phyloP scores from a whole-genome alignment of 2,329 filamentous ascomycete species.

The Talaromyces islandicus region DNA sequence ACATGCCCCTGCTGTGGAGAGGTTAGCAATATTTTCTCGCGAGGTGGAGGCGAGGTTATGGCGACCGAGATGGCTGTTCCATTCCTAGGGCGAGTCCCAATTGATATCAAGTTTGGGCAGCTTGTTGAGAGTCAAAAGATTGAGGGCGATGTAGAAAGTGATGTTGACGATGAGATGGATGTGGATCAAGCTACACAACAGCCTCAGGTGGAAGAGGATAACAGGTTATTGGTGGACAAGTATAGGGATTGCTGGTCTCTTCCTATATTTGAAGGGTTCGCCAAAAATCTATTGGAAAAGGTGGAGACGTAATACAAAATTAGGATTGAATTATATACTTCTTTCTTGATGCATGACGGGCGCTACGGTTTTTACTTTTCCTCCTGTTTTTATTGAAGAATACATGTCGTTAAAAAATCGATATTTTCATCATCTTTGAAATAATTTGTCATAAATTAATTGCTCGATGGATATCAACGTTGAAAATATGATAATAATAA shows the following conservation, averaged over 20 bases:
- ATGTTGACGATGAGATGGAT: constrained; percentile 12
- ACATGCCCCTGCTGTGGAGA: constrained; percentile 61
- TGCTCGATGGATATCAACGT: not conserved
- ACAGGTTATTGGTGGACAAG: constrained; percentile 33
- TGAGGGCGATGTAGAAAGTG: constrained; percentile 20
- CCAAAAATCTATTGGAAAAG: constrained; percentile 27
- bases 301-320: constrained; percentile 5
- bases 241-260: constrained; percentile 41
- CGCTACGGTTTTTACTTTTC: not conserved
- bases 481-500: too few species aligned
- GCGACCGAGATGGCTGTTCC: constrained; percentile 75
- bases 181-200: not conserved
- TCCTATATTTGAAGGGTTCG: constrained; percentile 37
- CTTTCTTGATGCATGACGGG: not conserved
- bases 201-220: constrained; percentile 17
- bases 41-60: constrained; percentile 85
- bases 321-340: not conserved
- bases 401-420: not conserved
- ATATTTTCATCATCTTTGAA: not conserved
- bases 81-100: constrained; percentile 81
- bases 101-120: constrained; percentile 86
- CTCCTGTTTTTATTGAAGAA: not conserved
- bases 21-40: constrained; percentile 89
- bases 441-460: not conserved
- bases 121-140: constrained; percentile 62